A percentile compares a stretch with the other conserved stretches of the same genome.
Evolutionary conservation across 805 yeast species (phyloP).

Genomic region (Peterozyma xylosa): DNA sequence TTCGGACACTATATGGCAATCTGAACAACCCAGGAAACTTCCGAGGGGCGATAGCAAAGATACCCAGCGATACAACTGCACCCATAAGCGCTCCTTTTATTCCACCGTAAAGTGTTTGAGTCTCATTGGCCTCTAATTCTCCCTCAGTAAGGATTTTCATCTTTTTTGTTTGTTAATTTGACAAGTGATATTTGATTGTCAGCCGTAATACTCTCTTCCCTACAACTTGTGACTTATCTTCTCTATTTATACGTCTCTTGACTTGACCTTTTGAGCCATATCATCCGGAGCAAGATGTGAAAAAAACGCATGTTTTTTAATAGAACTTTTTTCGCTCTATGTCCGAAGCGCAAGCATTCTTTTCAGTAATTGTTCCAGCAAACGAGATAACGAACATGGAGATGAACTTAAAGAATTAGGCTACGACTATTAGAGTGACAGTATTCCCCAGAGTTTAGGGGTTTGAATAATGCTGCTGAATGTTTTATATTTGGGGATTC

Average conservation of each 20-base stretch:
- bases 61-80: conserved; percentile 42
- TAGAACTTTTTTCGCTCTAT: too few species aligned
- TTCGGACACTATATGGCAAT: conserved; percentile 49
- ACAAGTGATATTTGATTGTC: not conserved
- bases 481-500: too few species aligned
- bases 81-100: conserved; percentile 55
- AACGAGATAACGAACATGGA: too few species aligned
- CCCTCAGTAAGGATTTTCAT: conserved; percentile 67
- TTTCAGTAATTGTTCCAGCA: too few species aligned
- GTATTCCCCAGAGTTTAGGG: too few species aligned
- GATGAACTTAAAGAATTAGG: too few species aligned
- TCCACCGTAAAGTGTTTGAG: conserved; percentile 54
- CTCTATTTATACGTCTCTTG: not conserved
- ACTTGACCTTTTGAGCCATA: not conserved
- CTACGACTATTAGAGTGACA: too few species aligned
- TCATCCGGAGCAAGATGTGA: not conserved
- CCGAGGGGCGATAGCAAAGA: conserved; percentile 43
- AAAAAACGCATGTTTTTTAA: too few species aligned
- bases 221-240: not conserved
- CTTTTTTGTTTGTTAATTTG: conserved; percentile 9
- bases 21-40: conserved; percentile 34
- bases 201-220: not conserved
- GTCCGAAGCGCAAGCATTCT: too few species aligned
- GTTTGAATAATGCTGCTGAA: too few species aligned
- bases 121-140: conserved; percentile 59